Evolutionary conservation across 1,284 basidiomycete species (phyloP).

Genomic region (Calocybe gambosa): DNA sequence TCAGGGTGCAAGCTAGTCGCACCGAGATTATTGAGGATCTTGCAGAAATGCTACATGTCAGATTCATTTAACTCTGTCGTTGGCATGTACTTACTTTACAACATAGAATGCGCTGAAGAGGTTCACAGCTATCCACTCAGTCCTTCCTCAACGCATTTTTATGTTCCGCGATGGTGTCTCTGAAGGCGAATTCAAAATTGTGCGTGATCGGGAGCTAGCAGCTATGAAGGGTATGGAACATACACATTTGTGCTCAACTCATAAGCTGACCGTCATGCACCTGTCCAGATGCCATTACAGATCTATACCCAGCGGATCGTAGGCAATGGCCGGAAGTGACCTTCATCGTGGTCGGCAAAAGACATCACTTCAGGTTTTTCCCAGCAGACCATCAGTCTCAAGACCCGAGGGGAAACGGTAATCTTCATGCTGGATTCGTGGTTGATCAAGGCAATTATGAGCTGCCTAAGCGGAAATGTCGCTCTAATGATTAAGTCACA

Average conservation of each 20-base stretch:
- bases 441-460: constrained; percentile 22
- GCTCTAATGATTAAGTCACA: not conserved
- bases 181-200: constrained; percentile 31
- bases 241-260: not conserved
- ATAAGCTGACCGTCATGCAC: not conserved
- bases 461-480: not conserved
- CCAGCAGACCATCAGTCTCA: constrained; percentile 18
- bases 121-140: constrained; percentile 6
- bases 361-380: constrained; percentile 36
- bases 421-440: constrained; percentile 27
- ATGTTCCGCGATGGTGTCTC: constrained; percentile 36
- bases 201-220: constrained; percentile 22
- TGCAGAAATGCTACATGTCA: constrained; percentile 33
- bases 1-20: constrained; percentile 39
- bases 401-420: constrained; percentile 24
- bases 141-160: constrained; percentile 20
- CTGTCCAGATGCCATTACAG: constrained; percentile 4
- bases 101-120: constrained; percentile 9
- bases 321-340: constrained; percentile 20
- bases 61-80: not conserved
- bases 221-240: constrained; percentile 23
- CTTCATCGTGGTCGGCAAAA: constrained; percentile 35
- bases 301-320: constrained; percentile 8
- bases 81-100: not conserved
- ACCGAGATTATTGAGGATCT: constrained; percentile 47